Evolutionary conservation across 768 basidiomycete genomes (phyloP), one percentile per base, ranked within the genome.

Genomic region (Polyporus arcularius): DNA sequence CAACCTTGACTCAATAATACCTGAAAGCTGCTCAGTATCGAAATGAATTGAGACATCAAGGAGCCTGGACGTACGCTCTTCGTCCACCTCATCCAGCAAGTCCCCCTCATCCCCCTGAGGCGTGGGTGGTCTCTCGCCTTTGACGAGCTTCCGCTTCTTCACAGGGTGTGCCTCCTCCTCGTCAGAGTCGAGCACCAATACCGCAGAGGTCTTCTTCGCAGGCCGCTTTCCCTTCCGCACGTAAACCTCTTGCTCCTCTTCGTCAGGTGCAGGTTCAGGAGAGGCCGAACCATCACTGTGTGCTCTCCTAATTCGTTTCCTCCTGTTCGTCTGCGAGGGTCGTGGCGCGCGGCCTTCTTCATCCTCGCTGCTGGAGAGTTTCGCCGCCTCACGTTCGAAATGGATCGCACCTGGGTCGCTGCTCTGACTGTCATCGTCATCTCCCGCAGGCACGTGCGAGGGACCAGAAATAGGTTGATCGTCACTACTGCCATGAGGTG

Each of bases 1-100:
- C 32, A 93, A 72, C 46, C 91, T 85, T 7, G 74, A 75, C 28
- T 86, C 78, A 42, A 94, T 74, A 31, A 93, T 88, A 54, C 76
- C 88, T 92, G 38, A 21, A 56, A 21, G 10, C 51, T 48, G 21
- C 21, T 28, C 46, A 48, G 6, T 28, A 28, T 48, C 46, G 26
- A 3, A 6, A 26, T 18, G 46, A 2, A 12, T 4, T 18, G 21
- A 7, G 54, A 18, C 21, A 2, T 28, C 38, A 53, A 60, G 21
- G 21, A 26, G 40, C 52, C 50, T 46, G 42, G 49, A 58, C 52
- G 18, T 66, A 88, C 89, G 79, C 62, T 85, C 76, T 76, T 82
- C 76, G 47, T 88, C 82, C 8, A 88, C 76, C 65, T 85, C 78
- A 16, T 76, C 78, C 41, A 80, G 63, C 18, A 78, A 65, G 51